Base-by-base conservation (phyloP, 192 early-diverging fungal genomes). In the Chytriomyces hyalinus region DNA sequence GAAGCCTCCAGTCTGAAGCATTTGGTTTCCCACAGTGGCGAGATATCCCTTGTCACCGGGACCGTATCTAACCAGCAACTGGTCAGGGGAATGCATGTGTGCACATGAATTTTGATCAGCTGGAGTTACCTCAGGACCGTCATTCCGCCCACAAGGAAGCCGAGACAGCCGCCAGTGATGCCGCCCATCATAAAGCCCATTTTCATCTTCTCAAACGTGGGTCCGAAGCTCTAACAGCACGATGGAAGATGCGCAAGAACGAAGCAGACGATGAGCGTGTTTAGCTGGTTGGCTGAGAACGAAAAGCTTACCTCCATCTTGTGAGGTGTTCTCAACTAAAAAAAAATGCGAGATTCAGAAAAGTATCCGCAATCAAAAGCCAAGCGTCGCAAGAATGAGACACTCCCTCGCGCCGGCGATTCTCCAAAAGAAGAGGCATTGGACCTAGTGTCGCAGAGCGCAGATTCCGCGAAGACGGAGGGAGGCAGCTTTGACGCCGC, bases 401-500 rank as follows among this genome's bases (percentile, higher is more conserved):
- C 53, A n/a, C 53, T 20, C 2, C 15, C 15, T 57, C 15, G 4
- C 53, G 5, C 53, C 13, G 15, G 53, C 53, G 53, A 57, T 13
- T 1, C 53, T 57, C 53, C 53, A 20, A 57, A n/a, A 3, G 20
- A 57, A 20, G 53, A 57, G 13, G 15, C 3, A 1, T 20, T 57
- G 53, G 20, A 20, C 20, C 53, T 2, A 13, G 53, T n/a, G 15
- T 4, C 3, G 53, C 20, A 13, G 5, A 28, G 93, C 36, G 36
- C 1, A 36, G 36, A 36, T 36, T 36, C 1, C 36, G 2, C 36
- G 4, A 36, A 36, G 36, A 36, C 3, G 36, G 36, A 36, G 36
- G 36, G 4, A 36, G 36, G 1, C 36, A 3, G 36, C 36, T 36
- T 36, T 6, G 82, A 91, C 6, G 87, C 93, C 46, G 92, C 92